Evolutionary conservation across 2,329 filamentous ascomycete species (phyloP).

Genomic region (Plectosphaerella plurivora): DNA sequence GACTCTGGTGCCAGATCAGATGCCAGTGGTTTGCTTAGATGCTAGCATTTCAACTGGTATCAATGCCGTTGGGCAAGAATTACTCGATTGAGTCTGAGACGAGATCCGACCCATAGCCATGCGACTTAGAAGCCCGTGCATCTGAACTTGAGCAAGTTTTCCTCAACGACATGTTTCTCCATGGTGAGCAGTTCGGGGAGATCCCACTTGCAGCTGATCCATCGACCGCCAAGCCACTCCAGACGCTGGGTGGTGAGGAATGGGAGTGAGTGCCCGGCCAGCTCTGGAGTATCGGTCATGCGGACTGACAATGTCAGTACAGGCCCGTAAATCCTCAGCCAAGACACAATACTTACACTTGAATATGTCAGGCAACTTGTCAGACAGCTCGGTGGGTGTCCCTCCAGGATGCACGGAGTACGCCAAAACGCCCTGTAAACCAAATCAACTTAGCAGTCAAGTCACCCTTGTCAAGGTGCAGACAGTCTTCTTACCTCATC

Average conservation of each 20-base stretch:
- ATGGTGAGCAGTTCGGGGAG: conserved; percentile 5
- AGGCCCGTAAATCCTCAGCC: rapidly evolving
- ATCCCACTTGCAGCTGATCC: conserved; percentile 13
- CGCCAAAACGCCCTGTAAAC: conserved; percentile 29
- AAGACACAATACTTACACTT: not conserved
- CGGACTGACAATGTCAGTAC: conserved; percentile 3
- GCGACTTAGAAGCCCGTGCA: too few relatives aligned
- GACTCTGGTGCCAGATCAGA: too few relatives aligned
- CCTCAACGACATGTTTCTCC: conserved; percentile 5
- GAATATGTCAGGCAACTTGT: conserved; percentile 8
- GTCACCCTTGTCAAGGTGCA: too few relatives aligned
- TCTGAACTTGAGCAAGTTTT: conserved; percentile 9
- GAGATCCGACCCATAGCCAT: too few relatives aligned
- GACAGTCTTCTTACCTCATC: conserved; percentile 14
- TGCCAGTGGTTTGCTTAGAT: too few relatives aligned
- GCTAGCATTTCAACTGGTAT: too few relatives aligned
- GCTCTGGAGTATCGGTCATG: conserved; percentile 11
- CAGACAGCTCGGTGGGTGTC: conserved; percentile 27
- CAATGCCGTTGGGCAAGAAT: too few relatives aligned
- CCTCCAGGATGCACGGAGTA: conserved; percentile 34
- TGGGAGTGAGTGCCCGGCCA: conserved; percentile 7
- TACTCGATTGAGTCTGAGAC: too few relatives aligned
- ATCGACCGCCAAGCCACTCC: conserved; percentile 9
- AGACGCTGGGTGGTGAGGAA: conserved; percentile 8
- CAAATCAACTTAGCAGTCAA: too few relatives aligned